phyloP scores from a whole-genome alignment of 1,139 yeast species.

The Geotrichum histeridarum region DNA sequence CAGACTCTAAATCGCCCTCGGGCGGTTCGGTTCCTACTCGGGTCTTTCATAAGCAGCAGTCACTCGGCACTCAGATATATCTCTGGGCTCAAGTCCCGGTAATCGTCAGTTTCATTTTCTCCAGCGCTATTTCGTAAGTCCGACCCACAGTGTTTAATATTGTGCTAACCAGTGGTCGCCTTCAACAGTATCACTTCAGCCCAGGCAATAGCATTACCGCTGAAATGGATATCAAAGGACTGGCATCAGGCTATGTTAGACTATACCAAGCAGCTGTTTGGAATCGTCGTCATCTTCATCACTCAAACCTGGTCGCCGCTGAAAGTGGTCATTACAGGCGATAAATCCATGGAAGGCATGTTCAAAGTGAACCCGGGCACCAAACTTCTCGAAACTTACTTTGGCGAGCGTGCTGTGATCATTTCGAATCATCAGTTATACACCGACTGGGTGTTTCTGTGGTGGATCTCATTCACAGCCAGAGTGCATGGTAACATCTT shows the following conservation, averaged over 20 bases:
- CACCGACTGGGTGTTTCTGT: constrained; percentile 87
- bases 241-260: constrained; percentile 35
- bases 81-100: constrained; percentile 13
- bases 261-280: constrained; percentile 39
- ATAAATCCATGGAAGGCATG: constrained; percentile 29
- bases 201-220: constrained; percentile 32
- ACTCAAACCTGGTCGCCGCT: constrained; percentile 37
- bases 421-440: constrained; percentile 89
- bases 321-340: constrained; percentile 35
- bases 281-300: constrained; percentile 32
- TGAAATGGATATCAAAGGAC: constrained; percentile 26
- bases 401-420: constrained; percentile 49
- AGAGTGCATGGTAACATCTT: constrained; percentile 57
- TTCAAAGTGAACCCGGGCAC: constrained; percentile 25
- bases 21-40: background rate
- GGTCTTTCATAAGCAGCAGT: background rate
- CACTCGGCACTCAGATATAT: background rate
- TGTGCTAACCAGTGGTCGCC: background rate
- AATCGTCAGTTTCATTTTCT: constrained; percentile 1
- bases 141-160: background rate
- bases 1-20: background rate
- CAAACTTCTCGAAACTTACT: constrained; percentile 30
- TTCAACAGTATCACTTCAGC: constrained; percentile 25
- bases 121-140: constrained; percentile 14
- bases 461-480: constrained; percentile 81